phyloP scores from a whole-genome alignment of 768 basidiomycete genomes.

The Mycena haematopus region DNA sequence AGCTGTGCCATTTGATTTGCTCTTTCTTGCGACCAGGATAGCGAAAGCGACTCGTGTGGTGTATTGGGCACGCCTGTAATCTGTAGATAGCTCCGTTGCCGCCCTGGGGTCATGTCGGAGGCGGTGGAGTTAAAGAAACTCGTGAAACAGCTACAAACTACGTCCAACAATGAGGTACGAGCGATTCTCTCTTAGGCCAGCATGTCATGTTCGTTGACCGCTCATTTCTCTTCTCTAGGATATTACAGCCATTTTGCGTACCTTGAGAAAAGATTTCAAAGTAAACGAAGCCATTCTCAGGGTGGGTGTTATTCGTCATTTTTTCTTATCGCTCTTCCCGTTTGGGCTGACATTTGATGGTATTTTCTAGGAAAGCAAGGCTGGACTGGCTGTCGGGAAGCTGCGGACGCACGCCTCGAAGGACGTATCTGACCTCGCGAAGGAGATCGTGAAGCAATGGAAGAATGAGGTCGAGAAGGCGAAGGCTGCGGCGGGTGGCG shows the following conservation, averaged over 20 bases:
- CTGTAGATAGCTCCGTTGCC: slow-evolving; percentile 37
- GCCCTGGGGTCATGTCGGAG: slow-evolving; percentile 48
- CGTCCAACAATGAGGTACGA: slow-evolving; percentile 62
- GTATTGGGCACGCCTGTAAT: slow-evolving; percentile 36
- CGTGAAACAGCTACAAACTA: slow-evolving; percentile 78
- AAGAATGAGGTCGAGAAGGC: slow-evolving; percentile 85
- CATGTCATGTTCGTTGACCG: slow-evolving; percentile 42
- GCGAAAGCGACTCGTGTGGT: slow-evolving; percentile 16
- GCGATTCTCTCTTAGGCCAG: slow-evolving; percentile 38
- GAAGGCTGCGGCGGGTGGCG: slow-evolving; percentile 40
- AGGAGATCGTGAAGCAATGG: slow-evolving; percentile 93
- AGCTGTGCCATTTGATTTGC: slow-evolving; percentile 9
- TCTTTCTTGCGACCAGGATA: slow-evolving; percentile 18
- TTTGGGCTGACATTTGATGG: slow-evolving; percentile 32
- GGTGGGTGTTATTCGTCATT: slow-evolving; percentile 58
- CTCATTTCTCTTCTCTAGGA: slow-evolving; percentile 56
- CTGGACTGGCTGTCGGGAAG: slow-evolving; percentile 91
- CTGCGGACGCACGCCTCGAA: slow-evolving; percentile 76
- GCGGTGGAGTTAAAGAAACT: slow-evolving; percentile 77
- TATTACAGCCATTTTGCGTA: slow-evolving; percentile 61
- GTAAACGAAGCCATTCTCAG: slow-evolving; percentile 78
- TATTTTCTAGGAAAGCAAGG: slow-evolving; percentile 80
- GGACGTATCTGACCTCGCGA: slow-evolving; percentile 81
- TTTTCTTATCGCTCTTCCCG: slow-evolving; percentile 37
- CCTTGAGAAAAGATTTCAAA: slow-evolving; percentile 68